Evolutionary conservation across 2,329 filamentous ascomycete species (phyloP).

Genomic region (Cladosporium sp.): DNA sequence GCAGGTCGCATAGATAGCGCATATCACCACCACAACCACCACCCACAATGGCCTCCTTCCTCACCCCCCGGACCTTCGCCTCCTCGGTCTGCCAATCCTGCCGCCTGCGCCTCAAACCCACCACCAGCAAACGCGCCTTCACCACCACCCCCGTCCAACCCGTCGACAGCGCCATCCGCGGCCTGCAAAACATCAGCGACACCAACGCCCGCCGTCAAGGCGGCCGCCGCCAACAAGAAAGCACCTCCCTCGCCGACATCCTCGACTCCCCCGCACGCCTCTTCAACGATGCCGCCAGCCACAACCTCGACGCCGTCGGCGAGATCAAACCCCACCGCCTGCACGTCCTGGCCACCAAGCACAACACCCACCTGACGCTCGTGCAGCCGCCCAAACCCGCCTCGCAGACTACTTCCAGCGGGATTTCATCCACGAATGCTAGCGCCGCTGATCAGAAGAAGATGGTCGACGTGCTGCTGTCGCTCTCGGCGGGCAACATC

Average conservation of each 20-base stretch:
- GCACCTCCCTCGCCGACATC: not conserved
- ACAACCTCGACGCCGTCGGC: constrained; percentile 12
- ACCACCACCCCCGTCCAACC: constrained; percentile 30
- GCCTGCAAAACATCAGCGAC: constrained; percentile 11
- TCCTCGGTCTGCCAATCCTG: constrained; percentile 42
- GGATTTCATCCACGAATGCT: constrained; percentile 29
- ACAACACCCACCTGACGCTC: constrained; percentile 94
- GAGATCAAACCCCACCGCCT: constrained; percentile 67
- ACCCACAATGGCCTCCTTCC: constrained; percentile 26
- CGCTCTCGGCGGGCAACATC: constrained; percentile 79
- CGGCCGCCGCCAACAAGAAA: not conserved
- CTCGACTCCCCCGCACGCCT: not conserved
- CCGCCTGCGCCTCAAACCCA: constrained; percentile 32
- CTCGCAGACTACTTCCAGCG: constrained; percentile 28
- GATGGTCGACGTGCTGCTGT: constrained; percentile 67
- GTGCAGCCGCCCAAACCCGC: constrained; percentile 61
- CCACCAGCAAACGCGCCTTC: constrained; percentile 31
- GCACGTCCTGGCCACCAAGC: constrained; percentile 82
- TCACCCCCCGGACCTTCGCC: constrained; percentile 31
- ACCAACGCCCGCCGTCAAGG: constrained; percentile 4
- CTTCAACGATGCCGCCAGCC: constrained; percentile 8
- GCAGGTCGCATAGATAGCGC: not conserved
- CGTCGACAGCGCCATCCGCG: constrained; percentile 6
- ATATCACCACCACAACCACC: not conserved
- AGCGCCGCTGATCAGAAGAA: constrained; percentile 53